A percentile compares a stretch with the other conserved stretches of the same genome.
Evolutionary conservation across 176 grass and related monocot genomes (phyloP).

Genomic region (Bolboschoenus planiculmis): DNA sequence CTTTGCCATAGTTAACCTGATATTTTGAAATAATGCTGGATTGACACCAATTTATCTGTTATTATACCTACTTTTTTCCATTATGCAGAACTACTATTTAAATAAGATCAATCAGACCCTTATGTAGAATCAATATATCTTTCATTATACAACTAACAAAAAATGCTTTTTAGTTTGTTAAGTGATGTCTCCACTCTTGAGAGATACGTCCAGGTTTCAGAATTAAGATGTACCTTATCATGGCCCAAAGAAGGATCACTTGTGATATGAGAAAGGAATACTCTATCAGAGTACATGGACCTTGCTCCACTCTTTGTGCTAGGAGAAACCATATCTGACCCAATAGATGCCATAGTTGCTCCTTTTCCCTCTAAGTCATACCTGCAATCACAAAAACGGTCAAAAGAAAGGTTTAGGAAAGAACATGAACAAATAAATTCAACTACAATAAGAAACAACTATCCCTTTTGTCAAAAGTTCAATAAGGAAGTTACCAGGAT

Average conservation of each 20-base stretch:
- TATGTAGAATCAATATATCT: neutral
- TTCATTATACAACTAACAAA: neutral
- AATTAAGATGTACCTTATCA: slow-evolving; percentile 53
- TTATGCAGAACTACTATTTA: neutral
- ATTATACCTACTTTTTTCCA: neutral
- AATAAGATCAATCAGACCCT: neutral
- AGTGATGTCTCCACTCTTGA: neutral
- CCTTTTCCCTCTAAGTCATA: slow-evolving; percentile 83
- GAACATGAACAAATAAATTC: neutral
- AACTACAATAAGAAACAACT: neutral
- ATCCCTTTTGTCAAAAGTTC: neutral
- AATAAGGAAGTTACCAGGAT: slow-evolving; percentile 43
- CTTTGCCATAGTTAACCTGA: neutral
- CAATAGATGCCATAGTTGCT: slow-evolving; percentile 52
- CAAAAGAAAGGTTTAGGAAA: neutral
- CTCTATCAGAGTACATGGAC: slow-evolving; percentile 87
- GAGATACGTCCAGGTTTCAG: neutral
- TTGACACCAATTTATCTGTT: neutral
- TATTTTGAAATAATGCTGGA: neutral
- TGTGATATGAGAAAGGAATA: slow-evolving; percentile 70
- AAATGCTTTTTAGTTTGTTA: neutral
- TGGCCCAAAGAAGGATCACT: slow-evolving; percentile 68
- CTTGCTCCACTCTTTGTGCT: slow-evolving; percentile 40
- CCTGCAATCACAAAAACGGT: slow-evolving; percentile 32
- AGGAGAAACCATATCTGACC: slow-evolving; percentile 47